These are phyloP conservation scores for Daldinia decipiens DNA, from an alignment of 495 filamentous ascomycete genomes.

Conservation along the genomic window DNA sequence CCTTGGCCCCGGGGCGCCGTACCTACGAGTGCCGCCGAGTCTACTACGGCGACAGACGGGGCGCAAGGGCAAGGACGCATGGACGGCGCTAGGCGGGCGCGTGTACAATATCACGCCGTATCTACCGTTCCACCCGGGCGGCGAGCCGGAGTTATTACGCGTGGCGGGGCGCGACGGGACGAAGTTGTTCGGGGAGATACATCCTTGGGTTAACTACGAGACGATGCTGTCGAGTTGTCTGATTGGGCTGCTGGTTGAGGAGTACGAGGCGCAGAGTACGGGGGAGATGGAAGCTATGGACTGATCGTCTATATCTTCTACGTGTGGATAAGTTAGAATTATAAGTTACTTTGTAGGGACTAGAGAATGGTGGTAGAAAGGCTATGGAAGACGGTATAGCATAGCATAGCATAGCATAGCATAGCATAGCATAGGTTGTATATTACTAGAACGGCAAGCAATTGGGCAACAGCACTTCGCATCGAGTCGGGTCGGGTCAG, in stretches of 20 bases:
- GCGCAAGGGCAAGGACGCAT: slow-evolving; percentile 83
- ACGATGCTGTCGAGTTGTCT: slow-evolving; percentile 88
- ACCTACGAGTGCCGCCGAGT: slow-evolving; percentile 76
- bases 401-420: background rate
- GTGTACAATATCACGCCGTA: slow-evolving; percentile 97
- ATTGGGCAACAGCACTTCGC: background rate
- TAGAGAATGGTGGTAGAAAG: background rate
- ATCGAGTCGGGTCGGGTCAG: background rate
- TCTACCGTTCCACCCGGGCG: slow-evolving; percentile 89
- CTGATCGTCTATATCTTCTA: slow-evolving; percentile 48
- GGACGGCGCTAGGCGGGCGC: slow-evolving; percentile 84
- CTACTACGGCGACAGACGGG: slow-evolving; percentile 79
- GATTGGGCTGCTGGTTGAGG: slow-evolving; percentile 84
- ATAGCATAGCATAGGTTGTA: slow-evolving; percentile 5
- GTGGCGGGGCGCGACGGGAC: slow-evolving; percentile 81
- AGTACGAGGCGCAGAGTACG: slow-evolving; percentile 65
- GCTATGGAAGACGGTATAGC: background rate
- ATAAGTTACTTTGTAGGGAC: background rate
- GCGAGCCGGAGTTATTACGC: slow-evolving; percentile 83
- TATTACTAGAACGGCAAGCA: background rate
- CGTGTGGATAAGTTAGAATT: background rate
- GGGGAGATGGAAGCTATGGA: slow-evolving; percentile 75
- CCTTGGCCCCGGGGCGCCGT: slow-evolving; percentile 53
- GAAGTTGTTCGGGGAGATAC: slow-evolving; percentile 87
- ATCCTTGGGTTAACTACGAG: slow-evolving; percentile 99